These are phyloP conservation scores for Plasmodium relictum DNA, from an alignment of 169 alveolate species.

Conservation along the genomic window DNA sequence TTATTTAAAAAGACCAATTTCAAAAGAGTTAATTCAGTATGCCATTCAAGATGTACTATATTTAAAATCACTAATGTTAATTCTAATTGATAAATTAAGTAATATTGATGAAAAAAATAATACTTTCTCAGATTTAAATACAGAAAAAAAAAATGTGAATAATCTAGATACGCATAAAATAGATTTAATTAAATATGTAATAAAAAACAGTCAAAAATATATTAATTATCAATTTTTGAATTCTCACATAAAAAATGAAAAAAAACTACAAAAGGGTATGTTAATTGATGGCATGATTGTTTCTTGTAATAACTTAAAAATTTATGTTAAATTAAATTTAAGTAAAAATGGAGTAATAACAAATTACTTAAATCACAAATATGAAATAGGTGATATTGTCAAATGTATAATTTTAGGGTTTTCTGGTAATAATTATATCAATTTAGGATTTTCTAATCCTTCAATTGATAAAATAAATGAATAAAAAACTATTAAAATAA, in stretches of 20 bases:
- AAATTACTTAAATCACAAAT: constrained; percentile 8
- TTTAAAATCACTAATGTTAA: constrained; percentile 43
- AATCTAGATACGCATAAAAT: constrained; percentile 8
- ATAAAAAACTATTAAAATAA: no score
- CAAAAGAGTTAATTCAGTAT: constrained; percentile 38
- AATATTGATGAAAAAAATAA: neutral
- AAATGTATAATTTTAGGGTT: constrained; percentile 43
- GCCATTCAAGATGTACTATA: constrained; percentile 64
- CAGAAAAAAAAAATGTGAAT: neutral
- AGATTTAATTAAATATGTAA: constrained; percentile 13
- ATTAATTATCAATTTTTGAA: constrained; percentile 54
- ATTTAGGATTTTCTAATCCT: constrained; percentile 32
- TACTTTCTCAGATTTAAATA: neutral
- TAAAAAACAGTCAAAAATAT: constrained; percentile 28
- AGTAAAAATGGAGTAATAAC: constrained; percentile 57
- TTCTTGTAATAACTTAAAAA: constrained; percentile 51
- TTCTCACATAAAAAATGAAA: constrained; percentile 55
- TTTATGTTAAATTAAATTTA: constrained; percentile 50
- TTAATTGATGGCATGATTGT: constrained; percentile 59
- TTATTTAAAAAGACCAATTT: constrained; percentile 57
- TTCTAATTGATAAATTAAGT: constrained; percentile 7
- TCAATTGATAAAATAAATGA: neutral
- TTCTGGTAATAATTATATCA: constrained; percentile 45
- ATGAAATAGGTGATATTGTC: constrained; percentile 57
- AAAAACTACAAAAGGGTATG: constrained; percentile 56